Evolutionary conservation across 106 monocot species (phyloP).

Genomic region (Phalaenopsis equestris): DNA sequence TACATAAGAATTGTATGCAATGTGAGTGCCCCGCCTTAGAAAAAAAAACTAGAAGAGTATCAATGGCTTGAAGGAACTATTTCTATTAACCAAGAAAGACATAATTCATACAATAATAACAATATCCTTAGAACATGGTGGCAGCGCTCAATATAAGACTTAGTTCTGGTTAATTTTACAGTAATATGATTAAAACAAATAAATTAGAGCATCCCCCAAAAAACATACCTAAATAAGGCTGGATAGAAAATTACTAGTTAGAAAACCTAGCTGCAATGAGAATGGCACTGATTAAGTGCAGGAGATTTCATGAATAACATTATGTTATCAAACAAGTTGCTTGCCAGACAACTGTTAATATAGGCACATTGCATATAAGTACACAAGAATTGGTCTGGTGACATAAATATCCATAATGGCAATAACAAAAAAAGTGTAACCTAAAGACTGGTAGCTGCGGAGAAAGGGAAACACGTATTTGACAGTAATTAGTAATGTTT

Average conservation of each 20-base stretch:
- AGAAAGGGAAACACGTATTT: not conserved
- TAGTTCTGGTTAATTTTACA: not conserved
- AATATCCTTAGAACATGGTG: not conserved
- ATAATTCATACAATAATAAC: not conserved
- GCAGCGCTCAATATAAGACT: not conserved
- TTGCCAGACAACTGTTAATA: too few species aligned
- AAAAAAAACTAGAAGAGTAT: slow-evolving; percentile 1
- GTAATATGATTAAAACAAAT: not conserved
- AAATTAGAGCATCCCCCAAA: not conserved
- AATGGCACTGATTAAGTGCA: not conserved
- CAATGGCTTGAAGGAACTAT: not conserved
- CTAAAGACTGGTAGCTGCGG: too few species aligned
- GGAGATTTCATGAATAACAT: not conserved
- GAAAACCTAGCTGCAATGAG: not conserved
- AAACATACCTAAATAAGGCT: not conserved
- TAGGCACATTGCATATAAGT: too few species aligned
- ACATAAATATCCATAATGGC: too few species aligned
- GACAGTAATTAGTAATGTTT: not conserved
- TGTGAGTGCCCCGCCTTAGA: not conserved
- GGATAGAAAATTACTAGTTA: not conserved
- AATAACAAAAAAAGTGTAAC: too few species aligned
- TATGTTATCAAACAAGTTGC: not conserved
- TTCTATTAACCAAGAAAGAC: not conserved
- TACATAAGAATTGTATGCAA: too few species aligned
- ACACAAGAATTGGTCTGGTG: too few species aligned